Evolutionary conservation across 108 stramenopile genomes (phyloP), one percentile per base, ranked within the genome.

Genomic region (Phaeodactylum tricornutum): DNA sequence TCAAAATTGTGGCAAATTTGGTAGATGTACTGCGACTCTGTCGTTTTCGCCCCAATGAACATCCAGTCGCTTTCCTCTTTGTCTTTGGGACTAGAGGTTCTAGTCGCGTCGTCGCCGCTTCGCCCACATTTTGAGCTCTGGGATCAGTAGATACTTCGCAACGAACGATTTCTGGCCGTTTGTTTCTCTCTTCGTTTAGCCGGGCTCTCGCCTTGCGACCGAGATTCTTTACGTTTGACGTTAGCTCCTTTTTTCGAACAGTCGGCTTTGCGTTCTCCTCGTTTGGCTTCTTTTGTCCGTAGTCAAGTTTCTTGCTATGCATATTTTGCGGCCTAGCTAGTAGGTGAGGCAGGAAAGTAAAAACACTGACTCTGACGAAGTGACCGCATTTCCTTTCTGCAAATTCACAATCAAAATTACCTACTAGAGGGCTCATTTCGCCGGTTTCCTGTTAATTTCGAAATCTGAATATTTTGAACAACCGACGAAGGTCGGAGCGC

Each of bases 161-260:
- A 17, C 71, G 71, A 1, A 70, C 62, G 48, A 85, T 79, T 69
- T 76, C 79, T 35, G 69, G 69, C 15, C 77, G 68, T 24, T 81
- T 85, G 19, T 49, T 62, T 11, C 62, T 55, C 55, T 85, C 76
- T 52, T 81, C 62, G 35, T 77, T 71, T 29, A 75, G 47, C 14
- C 73, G 57, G 40, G 31, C 57, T 33, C 83, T 52, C 14, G 83
- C 79, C 42, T 68, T 80, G 21, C 61, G 42, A 11, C 83, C 83
- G 8, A 81, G 58, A n/a, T 77, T 1, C 11, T 41, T 41, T 20
- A 41, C 39, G n/a, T n/a, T n/a, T n/a, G n/a, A n/a, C n/a, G n/a
- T n/a, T n/a, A n/a, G n/a, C 16, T 41, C 39, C 33, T 34, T 34
- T 12, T 34, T 34, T 34, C 33, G 33, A n/a, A n/a, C n/a, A n/a